phyloP scores from a whole-genome alignment of 176 grass and related monocot genomes.

The Hordeum vulgare region DNA sequence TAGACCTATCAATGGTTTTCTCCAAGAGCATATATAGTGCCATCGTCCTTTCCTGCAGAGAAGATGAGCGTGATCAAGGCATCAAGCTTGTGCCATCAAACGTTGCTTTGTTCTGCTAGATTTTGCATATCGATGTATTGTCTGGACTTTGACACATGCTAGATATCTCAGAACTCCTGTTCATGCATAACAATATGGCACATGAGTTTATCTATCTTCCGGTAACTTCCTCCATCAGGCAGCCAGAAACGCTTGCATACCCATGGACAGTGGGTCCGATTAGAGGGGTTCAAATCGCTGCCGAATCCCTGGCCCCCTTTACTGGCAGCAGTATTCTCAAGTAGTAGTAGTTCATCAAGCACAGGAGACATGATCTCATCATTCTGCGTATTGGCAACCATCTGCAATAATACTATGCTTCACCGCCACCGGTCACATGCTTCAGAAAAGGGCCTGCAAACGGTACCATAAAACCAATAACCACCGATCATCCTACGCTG shows the following conservation, averaged over 20 bases:
- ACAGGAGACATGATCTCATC: background rate
- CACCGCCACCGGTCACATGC: background rate
- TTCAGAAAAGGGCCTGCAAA: background rate
- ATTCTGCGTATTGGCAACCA: background rate
- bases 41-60: background rate
- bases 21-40: background rate
- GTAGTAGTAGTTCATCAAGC: background rate
- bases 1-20: constrained; percentile 2
- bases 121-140: background rate
- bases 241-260: background rate
- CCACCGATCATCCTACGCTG: background rate
- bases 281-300: background rate
- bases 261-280: background rate
- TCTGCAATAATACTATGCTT: background rate
- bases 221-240: background rate
- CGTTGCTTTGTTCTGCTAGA: background rate
- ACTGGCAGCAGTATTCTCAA: background rate
- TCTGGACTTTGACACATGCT: background rate
- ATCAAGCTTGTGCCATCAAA: background rate
- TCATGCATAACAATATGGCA: background rate
- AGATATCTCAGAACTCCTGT: background rate
- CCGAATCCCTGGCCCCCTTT: background rate
- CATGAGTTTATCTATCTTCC: background rate
- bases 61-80: background rate
- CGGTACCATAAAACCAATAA: background rate